phyloP scores from a whole-genome alignment of 257 asterid species.

The Echites panduratus region DNA sequence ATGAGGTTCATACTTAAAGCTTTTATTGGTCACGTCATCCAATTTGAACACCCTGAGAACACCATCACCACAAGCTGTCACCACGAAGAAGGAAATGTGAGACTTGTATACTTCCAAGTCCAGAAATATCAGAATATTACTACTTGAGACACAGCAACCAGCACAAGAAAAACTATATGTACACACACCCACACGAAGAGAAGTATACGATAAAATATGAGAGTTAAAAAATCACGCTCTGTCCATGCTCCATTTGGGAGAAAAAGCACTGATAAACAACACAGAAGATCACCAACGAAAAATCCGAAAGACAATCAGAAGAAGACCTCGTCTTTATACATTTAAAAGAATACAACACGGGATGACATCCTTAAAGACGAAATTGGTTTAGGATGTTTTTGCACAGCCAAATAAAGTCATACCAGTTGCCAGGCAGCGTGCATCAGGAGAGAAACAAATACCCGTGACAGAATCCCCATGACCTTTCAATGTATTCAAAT shows the following conservation, averaged over 20 bases:
- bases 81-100: conserved; percentile 12
- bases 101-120: neutral
- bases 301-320: no score
- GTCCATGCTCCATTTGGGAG: no score
- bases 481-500: conserved; percentile 95
- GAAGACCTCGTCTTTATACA: no score
- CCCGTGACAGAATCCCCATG: conserved; percentile 91
- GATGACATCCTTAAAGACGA: no score
- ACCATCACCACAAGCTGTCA: conserved; percentile 88
- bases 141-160: neutral
- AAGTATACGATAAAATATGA: neutral
- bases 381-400: no score
- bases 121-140: neutral
- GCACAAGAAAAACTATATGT: neutral
- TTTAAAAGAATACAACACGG: no score
- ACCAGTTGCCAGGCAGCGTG: conserved; percentile 82
- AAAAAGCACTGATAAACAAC: no score
- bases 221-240: no score
- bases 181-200: neutral
- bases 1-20: conserved; percentile 73
- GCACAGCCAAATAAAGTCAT: no score
- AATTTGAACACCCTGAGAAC: conserved; percentile 81
- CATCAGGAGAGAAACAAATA: conserved; percentile 75
- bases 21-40: conserved; percentile 92
- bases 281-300: no score